phyloP scores from a whole-genome alignment of 2,329 filamentous ascomycete species.

The Colletotrichum sp. region DNA sequence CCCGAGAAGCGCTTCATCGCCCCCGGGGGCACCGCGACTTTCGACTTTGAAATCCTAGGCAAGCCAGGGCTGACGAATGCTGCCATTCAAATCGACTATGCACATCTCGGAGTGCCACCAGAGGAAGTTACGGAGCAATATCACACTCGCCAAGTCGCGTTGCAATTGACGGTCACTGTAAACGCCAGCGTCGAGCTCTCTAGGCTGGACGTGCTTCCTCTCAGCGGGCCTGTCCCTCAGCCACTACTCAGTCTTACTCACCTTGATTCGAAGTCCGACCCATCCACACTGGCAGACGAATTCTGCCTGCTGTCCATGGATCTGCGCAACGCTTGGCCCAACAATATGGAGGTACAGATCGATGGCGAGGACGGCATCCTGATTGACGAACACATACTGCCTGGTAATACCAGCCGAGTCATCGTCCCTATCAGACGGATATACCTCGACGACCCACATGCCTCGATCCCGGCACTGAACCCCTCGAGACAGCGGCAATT shows the following conservation, averaged over 20 bases:
- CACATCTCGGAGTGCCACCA: constrained; percentile 74
- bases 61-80: constrained; percentile 84
- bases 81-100: constrained; percentile 85
- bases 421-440: constrained; percentile 78
- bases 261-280: constrained; percentile 46
- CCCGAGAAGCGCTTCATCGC: constrained; percentile 64
- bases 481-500: constrained; percentile 89
- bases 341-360: constrained; percentile 72
- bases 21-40: constrained; percentile 71
- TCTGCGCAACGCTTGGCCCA: constrained; percentile 89
- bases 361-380: constrained; percentile 53
- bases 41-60: constrained; percentile 84
- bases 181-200: constrained; percentile 88
- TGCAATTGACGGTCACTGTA: constrained; percentile 86
- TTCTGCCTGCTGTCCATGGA: constrained; percentile 84
- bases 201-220: constrained; percentile 78
- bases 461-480: constrained; percentile 80
- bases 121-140: constrained; percentile 75
- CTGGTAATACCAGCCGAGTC: constrained; percentile 74
- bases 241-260: constrained; percentile 59
- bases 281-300: constrained; percentile 39
- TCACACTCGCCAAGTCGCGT: constrained; percentile 81
- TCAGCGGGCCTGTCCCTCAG: constrained; percentile 69
- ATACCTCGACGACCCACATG: constrained; percentile 77
- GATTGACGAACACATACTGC: constrained; percentile 63